These are phyloP conservation scores for Colletotrichum filicis DNA, from an alignment of 2,329 filamentous ascomycete species.

Conservation along the genomic window DNA sequence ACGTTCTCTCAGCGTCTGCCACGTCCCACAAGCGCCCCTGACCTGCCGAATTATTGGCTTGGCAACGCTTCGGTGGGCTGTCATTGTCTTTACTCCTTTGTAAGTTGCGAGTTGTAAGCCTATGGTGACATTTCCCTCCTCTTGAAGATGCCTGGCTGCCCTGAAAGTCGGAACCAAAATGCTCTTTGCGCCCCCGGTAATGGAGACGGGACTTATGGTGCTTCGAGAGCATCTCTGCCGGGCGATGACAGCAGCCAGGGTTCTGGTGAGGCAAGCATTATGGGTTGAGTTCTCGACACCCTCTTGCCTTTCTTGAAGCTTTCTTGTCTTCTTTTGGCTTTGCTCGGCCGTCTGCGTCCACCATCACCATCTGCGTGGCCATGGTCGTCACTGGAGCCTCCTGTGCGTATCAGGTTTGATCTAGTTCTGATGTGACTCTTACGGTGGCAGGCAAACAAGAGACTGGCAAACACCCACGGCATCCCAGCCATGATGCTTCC, in stretches of 20 bases:
- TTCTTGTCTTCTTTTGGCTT: background rate
- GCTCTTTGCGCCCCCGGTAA: background rate
- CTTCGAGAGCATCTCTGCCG: background rate
- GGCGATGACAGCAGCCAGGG: background rate
- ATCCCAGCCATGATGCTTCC: background rate
- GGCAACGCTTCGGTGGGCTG: conserved; percentile 4
- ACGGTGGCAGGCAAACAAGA: background rate
- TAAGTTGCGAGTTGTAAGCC: background rate
- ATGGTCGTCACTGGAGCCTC: background rate
- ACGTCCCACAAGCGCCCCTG: conserved; percentile 26
- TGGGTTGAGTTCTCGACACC: background rate
- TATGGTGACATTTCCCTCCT: background rate
- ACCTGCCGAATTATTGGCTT: conserved; percentile 34
- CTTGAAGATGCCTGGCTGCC: background rate
- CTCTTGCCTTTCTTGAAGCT: background rate
- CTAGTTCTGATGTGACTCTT: conserved; percentile 11
- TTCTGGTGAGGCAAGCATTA: background rate
- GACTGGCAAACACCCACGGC: no score
- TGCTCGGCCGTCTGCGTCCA: background rate
- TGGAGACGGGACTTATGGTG: background rate
- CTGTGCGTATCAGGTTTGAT: background rate
- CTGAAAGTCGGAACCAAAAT: no score
- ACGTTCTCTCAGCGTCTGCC: conserved; percentile 22
- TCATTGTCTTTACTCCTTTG: background rate
- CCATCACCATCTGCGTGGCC: background rate